phyloP scores from a whole-genome alignment of 331 rosid species.

The Arachis monticola region DNA sequence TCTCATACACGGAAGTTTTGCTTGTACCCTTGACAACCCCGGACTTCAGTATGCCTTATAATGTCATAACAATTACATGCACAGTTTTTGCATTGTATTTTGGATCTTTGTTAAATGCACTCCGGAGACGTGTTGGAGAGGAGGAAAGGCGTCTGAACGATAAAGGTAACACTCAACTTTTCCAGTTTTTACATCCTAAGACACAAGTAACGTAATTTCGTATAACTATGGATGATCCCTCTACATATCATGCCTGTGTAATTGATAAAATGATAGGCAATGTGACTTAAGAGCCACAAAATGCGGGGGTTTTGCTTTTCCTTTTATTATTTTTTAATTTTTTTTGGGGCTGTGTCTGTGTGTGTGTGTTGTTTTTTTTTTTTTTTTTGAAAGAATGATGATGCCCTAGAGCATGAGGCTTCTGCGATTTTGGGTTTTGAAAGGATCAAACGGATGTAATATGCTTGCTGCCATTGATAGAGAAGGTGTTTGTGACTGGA shows the following conservation, averaged over 20 bases:
- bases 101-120: constrained; percentile 89
- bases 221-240: neutral
- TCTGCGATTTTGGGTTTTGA: no score
- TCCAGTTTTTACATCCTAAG: constrained; percentile 6
- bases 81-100: constrained; percentile 88
- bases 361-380: no score
- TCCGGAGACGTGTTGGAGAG: constrained; percentile 82
- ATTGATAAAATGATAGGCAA: neutral
- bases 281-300: neutral
- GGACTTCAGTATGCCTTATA: constrained; percentile 99
- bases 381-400: no score
- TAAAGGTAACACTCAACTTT: constrained; percentile 58
- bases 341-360: no score
- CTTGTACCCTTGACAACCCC: constrained; percentile 98
- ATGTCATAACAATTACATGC: constrained; percentile 95
- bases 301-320: no score
- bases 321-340: no score
- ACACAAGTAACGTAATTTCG: constrained; percentile 5
- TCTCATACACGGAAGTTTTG: constrained; percentile 82
- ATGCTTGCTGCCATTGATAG: neutral
- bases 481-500: neutral
- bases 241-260: neutral
- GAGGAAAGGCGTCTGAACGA: constrained; percentile 72
- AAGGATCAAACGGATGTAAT: neutral
- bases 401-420: no score